Conservation (phyloP, 78 protist species). For the Polysphondylium violaceum region DNA sequence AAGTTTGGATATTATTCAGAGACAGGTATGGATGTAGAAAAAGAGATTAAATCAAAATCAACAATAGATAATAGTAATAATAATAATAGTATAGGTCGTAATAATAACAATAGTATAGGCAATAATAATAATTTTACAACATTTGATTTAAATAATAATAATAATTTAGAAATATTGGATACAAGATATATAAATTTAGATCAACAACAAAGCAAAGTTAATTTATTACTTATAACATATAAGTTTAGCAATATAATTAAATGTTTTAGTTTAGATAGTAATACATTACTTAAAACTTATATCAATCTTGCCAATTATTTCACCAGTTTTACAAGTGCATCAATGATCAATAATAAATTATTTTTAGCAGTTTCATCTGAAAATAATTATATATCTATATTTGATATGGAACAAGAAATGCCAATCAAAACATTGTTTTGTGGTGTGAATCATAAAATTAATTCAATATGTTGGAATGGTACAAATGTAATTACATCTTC, state of each 20-base stretch:
- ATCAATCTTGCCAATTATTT: neutral
- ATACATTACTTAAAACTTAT: neutral
- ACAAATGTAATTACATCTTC: conserved; percentile 40
- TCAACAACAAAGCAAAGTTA: neutral
- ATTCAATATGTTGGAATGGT: conserved; percentile 25
- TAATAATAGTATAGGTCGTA: neutral
- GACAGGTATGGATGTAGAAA: neutral
- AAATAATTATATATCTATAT: conserved; percentile 1
- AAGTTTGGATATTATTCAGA: conserved; percentile 9
- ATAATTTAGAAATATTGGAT: neutral
- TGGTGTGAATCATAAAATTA: neutral
- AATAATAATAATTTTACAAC: neutral
- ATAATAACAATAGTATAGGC: neutral
- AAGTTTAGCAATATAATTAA: conserved; percentile 2
- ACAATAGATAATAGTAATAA: conserved; percentile 1
- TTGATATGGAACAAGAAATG: neutral
- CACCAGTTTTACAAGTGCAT: neutral
- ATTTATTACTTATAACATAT: conserved; percentile 4
- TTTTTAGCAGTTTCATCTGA: conserved; percentile 20
- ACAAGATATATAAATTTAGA: neutral
- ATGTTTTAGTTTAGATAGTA: conserved; percentile 24
- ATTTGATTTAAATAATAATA: conserved; percentile 11
- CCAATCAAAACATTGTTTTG: conserved; percentile 18
- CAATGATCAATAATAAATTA: conserved; percentile 25
- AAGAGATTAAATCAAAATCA: conserved; percentile 8